Evolutionary conservation across 371 early-diverging fungal genomes (phyloP).

Genomic region (Phascolomyces articulosus): DNA sequence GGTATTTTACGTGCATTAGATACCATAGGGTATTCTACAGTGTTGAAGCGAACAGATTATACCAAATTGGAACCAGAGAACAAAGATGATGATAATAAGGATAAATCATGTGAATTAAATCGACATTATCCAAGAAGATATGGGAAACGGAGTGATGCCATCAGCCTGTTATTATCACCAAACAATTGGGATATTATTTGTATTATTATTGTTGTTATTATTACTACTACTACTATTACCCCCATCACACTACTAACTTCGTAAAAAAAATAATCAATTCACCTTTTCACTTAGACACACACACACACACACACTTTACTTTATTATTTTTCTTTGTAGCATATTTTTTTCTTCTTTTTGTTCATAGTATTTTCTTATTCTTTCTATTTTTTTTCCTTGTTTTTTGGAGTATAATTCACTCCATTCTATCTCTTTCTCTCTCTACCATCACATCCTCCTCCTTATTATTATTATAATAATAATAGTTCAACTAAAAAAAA

Average conservation of each 20-base stretch:
- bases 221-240: neutral
- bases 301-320: neutral
- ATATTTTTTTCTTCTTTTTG: neutral
- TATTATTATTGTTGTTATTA: neutral
- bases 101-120: neutral
- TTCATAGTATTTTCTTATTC: neutral
- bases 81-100: conserved; percentile 1
- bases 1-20: conserved; percentile 48
- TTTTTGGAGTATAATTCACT: neutral
- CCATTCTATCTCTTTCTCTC: neutral
- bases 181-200: neutral
- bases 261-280: neutral
- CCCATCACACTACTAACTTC: neutral
- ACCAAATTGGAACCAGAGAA: conserved; percentile 20
- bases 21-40: conserved; percentile 49
- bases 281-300: neutral
- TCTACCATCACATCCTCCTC: too few relatives aligned
- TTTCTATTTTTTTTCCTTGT: neutral
- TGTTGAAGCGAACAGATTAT: conserved; percentile 38
- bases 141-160: neutral
- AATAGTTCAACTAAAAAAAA: too few relatives aligned
- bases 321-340: neutral
- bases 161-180: neutral
- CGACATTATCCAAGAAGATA: neutral
- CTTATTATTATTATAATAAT: neutral